phyloP scores from a whole-genome alignment of 371 early-diverging fungal species.

The Mucor plumbeus region DNA sequence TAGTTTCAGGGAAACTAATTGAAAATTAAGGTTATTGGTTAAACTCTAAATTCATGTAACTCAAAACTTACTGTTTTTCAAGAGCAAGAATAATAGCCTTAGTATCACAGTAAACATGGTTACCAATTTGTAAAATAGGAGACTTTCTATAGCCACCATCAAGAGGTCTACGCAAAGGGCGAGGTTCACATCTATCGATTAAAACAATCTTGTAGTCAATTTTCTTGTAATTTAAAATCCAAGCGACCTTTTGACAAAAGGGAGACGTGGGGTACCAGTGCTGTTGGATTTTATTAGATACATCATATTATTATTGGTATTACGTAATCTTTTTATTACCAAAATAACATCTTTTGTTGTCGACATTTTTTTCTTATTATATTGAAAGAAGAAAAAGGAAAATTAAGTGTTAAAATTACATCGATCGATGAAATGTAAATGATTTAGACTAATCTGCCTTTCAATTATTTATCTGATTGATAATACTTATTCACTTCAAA shows the following conservation, averaged over 20 bases:
- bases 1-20: slow-evolving; percentile 25
- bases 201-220: slow-evolving; percentile 41
- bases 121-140: slow-evolving; percentile 66
- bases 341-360: neutral
- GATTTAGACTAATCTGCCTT: too few species aligned
- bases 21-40: neutral
- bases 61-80: slow-evolving; percentile 42
- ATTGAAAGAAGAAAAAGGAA: too few species aligned
- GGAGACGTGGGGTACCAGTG: slow-evolving; percentile 43
- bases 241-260: slow-evolving; percentile 41
- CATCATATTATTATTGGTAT: too few species aligned
- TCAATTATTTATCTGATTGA: too few species aligned
- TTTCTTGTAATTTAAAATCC: slow-evolving; percentile 46
- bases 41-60: neutral
- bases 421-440: too few species aligned
- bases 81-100: slow-evolving; percentile 55
- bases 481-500: too few species aligned
- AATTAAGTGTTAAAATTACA: too few species aligned
- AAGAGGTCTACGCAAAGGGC: slow-evolving; percentile 52
- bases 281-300: slow-evolving; percentile 8
- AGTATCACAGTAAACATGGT: slow-evolving; percentile 60
- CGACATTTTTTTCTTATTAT: too few species aligned
- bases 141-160: slow-evolving; percentile 64
- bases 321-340: neutral
- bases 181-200: slow-evolving; percentile 36